phyloP scores from a whole-genome alignment of 495 filamentous ascomycete genomes.

The Cercophora samala region DNA sequence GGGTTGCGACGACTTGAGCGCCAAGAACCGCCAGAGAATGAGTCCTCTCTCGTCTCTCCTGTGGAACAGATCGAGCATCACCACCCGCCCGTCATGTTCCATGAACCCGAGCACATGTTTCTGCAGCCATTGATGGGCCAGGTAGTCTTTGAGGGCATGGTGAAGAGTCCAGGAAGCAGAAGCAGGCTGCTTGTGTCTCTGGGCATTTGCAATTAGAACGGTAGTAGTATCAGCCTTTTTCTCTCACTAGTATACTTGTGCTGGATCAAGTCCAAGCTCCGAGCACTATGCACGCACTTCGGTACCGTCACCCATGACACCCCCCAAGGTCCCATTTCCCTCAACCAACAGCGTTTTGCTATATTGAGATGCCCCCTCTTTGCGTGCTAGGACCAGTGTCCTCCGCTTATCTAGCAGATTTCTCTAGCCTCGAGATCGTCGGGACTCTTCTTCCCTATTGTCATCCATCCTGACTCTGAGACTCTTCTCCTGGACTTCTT shows the following conservation, averaged over 20 bases:
- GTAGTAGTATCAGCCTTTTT: conserved; percentile 1
- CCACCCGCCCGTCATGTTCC: neutral
- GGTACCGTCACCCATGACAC: conserved; percentile 18
- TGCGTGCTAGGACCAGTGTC: conserved; percentile 5
- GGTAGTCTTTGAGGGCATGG: neutral
- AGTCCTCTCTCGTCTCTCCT: neutral
- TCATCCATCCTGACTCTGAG: conserved; percentile 6
- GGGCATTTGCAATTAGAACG: conserved; percentile 1
- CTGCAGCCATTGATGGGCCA: neutral
- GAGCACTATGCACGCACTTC: conserved; percentile 19
- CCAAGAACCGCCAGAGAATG: conserved; percentile 20
- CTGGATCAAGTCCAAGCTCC: neutral
- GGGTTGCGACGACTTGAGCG: conserved; percentile 29
- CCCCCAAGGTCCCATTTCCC: conserved; percentile 9
- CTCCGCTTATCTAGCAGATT: conserved; percentile 18
- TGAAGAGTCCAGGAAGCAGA: neutral
- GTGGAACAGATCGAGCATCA: neutral
- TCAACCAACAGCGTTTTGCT: conserved; percentile 1
- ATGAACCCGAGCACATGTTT: neutral
- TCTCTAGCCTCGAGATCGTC: conserved; percentile 13
- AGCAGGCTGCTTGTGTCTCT: neutral
- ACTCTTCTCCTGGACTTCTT: neutral
- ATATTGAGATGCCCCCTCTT: conserved; percentile 25
- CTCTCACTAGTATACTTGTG: conserved; percentile 1
- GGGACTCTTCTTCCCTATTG: conserved; percentile 9